These are phyloP conservation scores for Hamigera avellanea DNA, from an alignment of 495 filamentous ascomycete genomes.

Conservation along the genomic window DNA sequence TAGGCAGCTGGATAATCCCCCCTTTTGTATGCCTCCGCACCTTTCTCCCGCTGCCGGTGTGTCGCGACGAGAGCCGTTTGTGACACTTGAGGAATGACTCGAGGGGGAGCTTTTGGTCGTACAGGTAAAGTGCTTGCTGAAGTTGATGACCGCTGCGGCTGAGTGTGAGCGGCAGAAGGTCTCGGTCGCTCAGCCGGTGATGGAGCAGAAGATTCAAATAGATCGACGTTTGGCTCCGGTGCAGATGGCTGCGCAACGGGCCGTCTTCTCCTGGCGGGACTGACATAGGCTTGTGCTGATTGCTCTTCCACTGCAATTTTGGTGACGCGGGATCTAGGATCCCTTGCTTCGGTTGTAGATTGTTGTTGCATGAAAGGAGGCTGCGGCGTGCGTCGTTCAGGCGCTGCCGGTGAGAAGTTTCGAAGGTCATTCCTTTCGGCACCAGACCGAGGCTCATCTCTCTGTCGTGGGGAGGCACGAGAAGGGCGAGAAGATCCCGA, in stretches of 20 bases:
- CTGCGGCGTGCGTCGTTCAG: constrained; percentile 16
- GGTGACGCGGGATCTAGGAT: constrained; percentile 50
- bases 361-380: constrained; percentile 30
- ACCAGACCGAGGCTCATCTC: constrained; percentile 12
- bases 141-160: constrained; percentile 14
- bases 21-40: constrained; percentile 80
- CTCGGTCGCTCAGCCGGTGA: constrained; percentile 15
- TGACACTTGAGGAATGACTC: constrained; percentile 58
- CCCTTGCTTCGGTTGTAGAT: constrained; percentile 24
- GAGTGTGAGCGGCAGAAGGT: constrained; percentile 17
- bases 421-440: constrained; percentile 17
- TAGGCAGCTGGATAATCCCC: constrained; percentile 86
- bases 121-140: constrained; percentile 25
- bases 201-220: constrained; percentile 40
- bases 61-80: constrained; percentile 58
- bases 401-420: constrained; percentile 32
- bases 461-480: constrained; percentile 25
- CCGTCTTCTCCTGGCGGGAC: constrained; percentile 73
- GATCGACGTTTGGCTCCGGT: constrained; percentile 41
- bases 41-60: constrained; percentile 61
- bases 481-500: constrained; percentile 31
- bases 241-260: constrained; percentile 32
- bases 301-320: constrained; percentile 71
- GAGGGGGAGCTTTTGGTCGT: constrained; percentile 40
- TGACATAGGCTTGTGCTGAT: constrained; percentile 74